Evolutionary conservation across 768 basidiomycete genomes (phyloP).

Genomic region (Russula griseocarnosa): DNA sequence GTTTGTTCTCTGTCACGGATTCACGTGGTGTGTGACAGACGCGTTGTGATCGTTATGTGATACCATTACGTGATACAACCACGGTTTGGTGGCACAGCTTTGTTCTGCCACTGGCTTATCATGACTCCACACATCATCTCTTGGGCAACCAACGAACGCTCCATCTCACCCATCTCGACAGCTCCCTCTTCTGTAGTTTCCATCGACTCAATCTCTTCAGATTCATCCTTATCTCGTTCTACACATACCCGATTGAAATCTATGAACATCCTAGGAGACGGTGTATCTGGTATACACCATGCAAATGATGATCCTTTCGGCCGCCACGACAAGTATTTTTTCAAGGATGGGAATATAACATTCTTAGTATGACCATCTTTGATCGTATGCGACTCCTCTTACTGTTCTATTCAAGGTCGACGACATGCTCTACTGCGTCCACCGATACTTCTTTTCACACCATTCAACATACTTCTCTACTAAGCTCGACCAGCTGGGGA

Average conservation of each 20-base stretch:
- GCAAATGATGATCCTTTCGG: slow-evolving; percentile 10
- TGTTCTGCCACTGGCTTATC: neutral
- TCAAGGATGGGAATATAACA: slow-evolving; percentile 26
- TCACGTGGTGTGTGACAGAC: slow-evolving; percentile 24
- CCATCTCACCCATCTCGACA: slow-evolving; percentile 13
- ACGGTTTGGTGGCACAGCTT: neutral
- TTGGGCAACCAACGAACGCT: slow-evolving; percentile 9
- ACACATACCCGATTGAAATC: neutral
- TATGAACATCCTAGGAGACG: slow-evolving; percentile 1
- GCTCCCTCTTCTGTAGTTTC: slow-evolving; percentile 11
- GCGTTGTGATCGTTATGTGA: slow-evolving; percentile 10
- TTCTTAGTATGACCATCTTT: slow-evolving; percentile 18
- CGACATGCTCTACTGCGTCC: slow-evolving; percentile 19
- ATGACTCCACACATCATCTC: slow-evolving; percentile 18
- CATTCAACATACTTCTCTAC: slow-evolving; percentile 24
- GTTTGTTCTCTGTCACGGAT: neutral
- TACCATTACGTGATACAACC: neutral
- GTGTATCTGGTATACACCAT: neutral
- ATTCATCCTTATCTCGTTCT: neutral
- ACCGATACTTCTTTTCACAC: slow-evolving; percentile 22
- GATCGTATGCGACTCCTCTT: neutral
- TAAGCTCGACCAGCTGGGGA: slow-evolving; percentile 13
- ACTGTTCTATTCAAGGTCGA: slow-evolving; percentile 15
- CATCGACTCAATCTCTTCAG: slow-evolving; percentile 14
- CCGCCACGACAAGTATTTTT: slow-evolving; percentile 23